Evolutionary conservation across 2,329 filamentous ascomycete genomes (phyloP).

Genomic region (Polytolypa hystricis): DNA sequence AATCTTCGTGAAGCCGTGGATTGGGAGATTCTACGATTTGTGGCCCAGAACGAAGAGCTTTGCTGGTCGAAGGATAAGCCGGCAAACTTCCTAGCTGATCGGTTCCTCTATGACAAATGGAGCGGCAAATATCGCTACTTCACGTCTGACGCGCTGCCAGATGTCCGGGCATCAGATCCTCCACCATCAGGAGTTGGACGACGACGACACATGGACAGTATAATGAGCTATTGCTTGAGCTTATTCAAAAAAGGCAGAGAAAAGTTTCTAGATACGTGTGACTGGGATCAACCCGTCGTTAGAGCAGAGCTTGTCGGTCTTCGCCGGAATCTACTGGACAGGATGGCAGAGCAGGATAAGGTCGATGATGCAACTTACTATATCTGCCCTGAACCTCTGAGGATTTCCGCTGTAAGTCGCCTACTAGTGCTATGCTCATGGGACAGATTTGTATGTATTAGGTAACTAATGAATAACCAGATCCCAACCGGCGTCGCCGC

Average conservation of each 20-base stretch:
- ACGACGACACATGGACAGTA: conserved; percentile 46
- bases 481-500: conserved; percentile 58
- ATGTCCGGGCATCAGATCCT: conserved; percentile 22
- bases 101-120: conserved; percentile 46
- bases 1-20: conserved; percentile 31
- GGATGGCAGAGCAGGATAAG: conserved; percentile 44
- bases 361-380: conserved; percentile 45
- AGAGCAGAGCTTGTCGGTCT: conserved; percentile 62
- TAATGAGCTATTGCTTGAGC: conserved; percentile 76
- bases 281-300: conserved; percentile 67
- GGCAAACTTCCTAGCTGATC: conserved; percentile 32
- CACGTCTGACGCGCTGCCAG: conserved; percentile 27
- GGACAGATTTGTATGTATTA: not conserved
- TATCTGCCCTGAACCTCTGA: conserved; percentile 65
- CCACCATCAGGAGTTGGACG: conserved; percentile 23
- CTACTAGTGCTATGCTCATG: not conserved
- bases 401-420: conserved; percentile 59
- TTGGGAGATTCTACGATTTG: conserved; percentile 25
- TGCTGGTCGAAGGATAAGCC: conserved; percentile 35
- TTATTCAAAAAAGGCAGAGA: conserved; percentile 52
- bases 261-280: conserved; percentile 39
- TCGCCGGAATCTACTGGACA: conserved; percentile 74
- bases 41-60: conserved; percentile 28
- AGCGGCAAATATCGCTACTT: conserved; percentile 50
- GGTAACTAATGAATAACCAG: conserved; percentile 29